A percentile compares a stretch with the other conserved stretches of the same genome.
Evolutionary conservation across 148 eudicot genomes (phyloP).

Genomic region (Spergularia bocconei): DNA sequence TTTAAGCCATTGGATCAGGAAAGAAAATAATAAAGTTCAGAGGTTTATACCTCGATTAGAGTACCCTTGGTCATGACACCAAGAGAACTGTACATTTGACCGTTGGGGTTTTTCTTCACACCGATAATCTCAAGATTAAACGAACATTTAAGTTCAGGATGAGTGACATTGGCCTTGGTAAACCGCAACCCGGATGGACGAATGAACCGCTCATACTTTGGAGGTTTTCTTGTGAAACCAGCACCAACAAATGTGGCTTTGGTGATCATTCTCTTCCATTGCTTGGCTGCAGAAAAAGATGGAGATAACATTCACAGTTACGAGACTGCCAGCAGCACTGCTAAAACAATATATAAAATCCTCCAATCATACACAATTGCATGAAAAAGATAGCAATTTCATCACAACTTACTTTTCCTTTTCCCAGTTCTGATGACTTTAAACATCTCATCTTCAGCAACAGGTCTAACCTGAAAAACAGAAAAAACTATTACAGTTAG

Average conservation of each 20-base stretch:
- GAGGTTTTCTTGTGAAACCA: slow-evolving; percentile 92
- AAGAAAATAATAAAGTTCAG: background rate
- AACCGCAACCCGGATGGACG: slow-evolving; percentile 89
- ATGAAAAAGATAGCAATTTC: background rate
- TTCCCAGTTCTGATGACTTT: slow-evolving; percentile 84
- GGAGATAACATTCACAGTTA: background rate
- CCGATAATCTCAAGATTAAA: slow-evolving; percentile 98
- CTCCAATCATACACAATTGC: background rate
- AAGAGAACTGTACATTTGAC: slow-evolving; percentile 89
- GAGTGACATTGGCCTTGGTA: slow-evolving; percentile 92
- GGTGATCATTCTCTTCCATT: slow-evolving; percentile 98
- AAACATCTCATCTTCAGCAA: slow-evolving; percentile 99
- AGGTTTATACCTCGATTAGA: slow-evolving; percentile 67
- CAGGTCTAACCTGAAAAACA: slow-evolving; percentile 80
- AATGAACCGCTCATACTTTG: slow-evolving; percentile 93
- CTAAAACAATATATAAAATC: background rate
- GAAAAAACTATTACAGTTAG: background rate
- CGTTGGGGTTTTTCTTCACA: slow-evolving; percentile 94
- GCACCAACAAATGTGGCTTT: slow-evolving; percentile 95
- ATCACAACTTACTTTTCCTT: slow-evolving; percentile 74
- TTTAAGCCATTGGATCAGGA: background rate
- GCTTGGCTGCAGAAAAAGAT: slow-evolving; percentile 66
- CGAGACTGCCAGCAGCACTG: background rate
- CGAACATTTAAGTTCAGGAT: slow-evolving; percentile 94
- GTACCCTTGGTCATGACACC: slow-evolving; percentile 96